Evolutionary conservation across 2,329 filamentous ascomycete genomes (phyloP), one percentile per base, ranked within the genome.

Genomic region (Xylaria sp.): DNA sequence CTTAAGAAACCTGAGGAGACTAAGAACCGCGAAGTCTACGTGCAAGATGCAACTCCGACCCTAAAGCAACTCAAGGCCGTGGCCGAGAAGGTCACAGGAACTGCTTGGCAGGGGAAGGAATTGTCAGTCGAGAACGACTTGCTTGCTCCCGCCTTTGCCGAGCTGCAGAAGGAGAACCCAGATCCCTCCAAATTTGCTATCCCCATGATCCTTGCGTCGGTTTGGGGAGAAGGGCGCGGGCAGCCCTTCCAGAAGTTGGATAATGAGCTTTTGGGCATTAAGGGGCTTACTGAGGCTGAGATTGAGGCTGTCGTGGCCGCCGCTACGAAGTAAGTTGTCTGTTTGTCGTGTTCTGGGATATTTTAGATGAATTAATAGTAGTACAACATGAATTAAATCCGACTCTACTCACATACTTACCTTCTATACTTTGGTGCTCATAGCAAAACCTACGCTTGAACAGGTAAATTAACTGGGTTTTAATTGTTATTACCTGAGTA

Each of bases 21-120:
- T 0, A 79, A 75, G 61, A 87, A 88, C 68, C 76, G 81, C 48
- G 79, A 81, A 61, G 72, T 88, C 25, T 83, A 80, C 61, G 40
- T 62, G 17, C 55, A 58, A 10, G 44, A 60, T 13, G 41, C 58
- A n/a, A 58, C 55, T 13, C 78, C 80, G 0, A 81, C 79, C 0
- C 83, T 86, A 71, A 80, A 80, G 3, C 75, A 85, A 49, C 72
- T 88, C 1, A 68, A 87, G 2, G 73, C 62, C 27, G 49, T 66
- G 3, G 67, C 64, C 1, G 67, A 71, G 54, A 71, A 72, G 57
- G 58, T 54, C 19, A 60, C 63, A n/a, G 68, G 69, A 1, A 5
- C 56, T 13, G 59, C 67, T 3, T 70, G 67, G 27, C 71, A 75
- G 64, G 72, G 65, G 7, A 60, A 64, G 10, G 68, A 68, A 29